phyloP scores from a whole-genome alignment of 2,329 filamentous ascomycete genomes.

The Calonectria pseudoreteaudii region DNA sequence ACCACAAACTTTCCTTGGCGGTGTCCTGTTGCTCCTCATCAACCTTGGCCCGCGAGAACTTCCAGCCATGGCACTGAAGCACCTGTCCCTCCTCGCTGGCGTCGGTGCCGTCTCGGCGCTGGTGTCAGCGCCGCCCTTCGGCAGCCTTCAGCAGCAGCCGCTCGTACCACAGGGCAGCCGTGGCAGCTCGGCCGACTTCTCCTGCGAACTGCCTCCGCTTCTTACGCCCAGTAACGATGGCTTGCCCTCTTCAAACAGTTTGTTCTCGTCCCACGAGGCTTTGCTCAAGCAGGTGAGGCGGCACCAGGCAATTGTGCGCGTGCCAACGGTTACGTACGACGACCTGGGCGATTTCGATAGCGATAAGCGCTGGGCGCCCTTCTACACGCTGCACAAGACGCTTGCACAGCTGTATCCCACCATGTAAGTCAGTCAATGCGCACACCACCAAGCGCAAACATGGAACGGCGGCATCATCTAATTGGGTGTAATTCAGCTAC shows the following conservation, averaged over 20 bases:
- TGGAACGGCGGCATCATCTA: not conserved
- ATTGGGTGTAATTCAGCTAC: conserved; percentile 45
- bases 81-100: conserved; percentile 33
- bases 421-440: conserved; percentile 51
- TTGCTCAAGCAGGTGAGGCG: conserved; percentile 57
- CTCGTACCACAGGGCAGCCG: conserved; percentile 18
- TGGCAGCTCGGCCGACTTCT: conserved; percentile 30
- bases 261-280: conserved; percentile 50
- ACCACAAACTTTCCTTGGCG: not conserved
- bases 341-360: conserved; percentile 65
- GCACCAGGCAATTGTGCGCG: conserved; percentile 66
- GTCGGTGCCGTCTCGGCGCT: conserved; percentile 28
- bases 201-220: conserved; percentile 50
- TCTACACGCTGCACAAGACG: conserved; percentile 61
- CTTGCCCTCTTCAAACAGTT: conserved; percentile 45
- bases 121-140: conserved; percentile 21
- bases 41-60: not conserved
- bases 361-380: conserved; percentile 66
- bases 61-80: conserved; percentile 33
- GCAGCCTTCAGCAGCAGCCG: conserved; percentile 30
- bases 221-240: conserved; percentile 47
- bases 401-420: conserved; percentile 62
- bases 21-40: not conserved
- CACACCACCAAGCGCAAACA: not conserved
- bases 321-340: conserved; percentile 67